Base-by-base conservation (phyloP, 2,329 filamentous ascomycete species). In the Alternaria solani region DNA sequence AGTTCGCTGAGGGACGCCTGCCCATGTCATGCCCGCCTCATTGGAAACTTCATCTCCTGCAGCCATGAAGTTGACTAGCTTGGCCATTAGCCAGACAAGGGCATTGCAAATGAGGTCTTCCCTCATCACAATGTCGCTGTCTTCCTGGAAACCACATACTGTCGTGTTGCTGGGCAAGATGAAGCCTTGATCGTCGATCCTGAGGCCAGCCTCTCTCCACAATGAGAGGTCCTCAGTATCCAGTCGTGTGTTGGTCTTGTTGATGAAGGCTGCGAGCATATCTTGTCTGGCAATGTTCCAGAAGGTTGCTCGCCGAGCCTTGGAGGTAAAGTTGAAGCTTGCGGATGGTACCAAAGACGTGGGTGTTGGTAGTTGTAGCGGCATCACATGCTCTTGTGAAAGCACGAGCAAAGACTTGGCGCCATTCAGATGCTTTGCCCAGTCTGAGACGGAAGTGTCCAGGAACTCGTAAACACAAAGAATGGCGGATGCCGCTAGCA, bases 221-320 rank as follows among this genome's bases (percentile, higher is more conserved):
- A 91, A 78, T 0, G 82, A 76, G n/a, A 88, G 69, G 57, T 91
- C 87, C 51, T 86, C 84, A 0, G 88, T 86, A 61, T 90, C 86
- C 4, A 89, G 79, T 34, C 87, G 82, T 4, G 87, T 89, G 39
- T 84, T 83, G 12, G 82, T 83, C 68, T 87, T 85, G 65, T 89
- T 88, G 66, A 89, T 87, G 66, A 86, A 89, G 53, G 88, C 87
- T 68, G 86, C 84, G 30, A 89, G 78, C 78, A 89, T 88, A 65
- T 90, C 88, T 67, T 90, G 88, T 25, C 87, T 80, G 16, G 87
- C 88, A 72, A 89, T 87, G 64, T 89, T 89, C 88, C 88, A 90
- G 70, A 90, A 90, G 0, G 86, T 87, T 7, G 87, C 87, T 71
- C 80, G 83, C 20, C 87, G 81, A 11, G 82, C 85, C 69, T 84